Conservation (phyloP, 2,329 filamentous ascomycete species). For the Ophidiomyces ophidiicola region DNA sequence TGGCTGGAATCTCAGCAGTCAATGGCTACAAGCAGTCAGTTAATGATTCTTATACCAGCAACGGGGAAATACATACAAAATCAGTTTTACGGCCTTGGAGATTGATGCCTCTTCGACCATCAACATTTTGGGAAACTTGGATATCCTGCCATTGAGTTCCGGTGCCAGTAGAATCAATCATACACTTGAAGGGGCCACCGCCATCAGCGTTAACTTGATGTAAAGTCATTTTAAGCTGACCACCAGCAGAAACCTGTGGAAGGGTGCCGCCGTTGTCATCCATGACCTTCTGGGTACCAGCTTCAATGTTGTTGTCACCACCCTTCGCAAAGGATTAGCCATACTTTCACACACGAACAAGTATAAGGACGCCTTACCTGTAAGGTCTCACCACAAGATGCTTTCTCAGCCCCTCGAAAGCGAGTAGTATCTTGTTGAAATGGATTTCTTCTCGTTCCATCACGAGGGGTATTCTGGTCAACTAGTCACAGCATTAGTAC, state of each 20-base stretch:
- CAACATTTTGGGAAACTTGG: slow-evolving; percentile 44
- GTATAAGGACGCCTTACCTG: slow-evolving; percentile 16
- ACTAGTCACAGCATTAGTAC: slow-evolving; percentile 23
- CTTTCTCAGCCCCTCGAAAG: slow-evolving; percentile 44
- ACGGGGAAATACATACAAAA: slow-evolving; percentile 6
- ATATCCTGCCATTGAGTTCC: slow-evolving; percentile 43
- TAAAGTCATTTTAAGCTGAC: slow-evolving; percentile 48
- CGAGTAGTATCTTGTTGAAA: slow-evolving; percentile 55
- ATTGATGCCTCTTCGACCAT: slow-evolving; percentile 8
- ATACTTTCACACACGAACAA: neutral
- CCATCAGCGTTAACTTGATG: slow-evolving; percentile 58
- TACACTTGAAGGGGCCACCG: slow-evolving; percentile 53
- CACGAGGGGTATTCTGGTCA: slow-evolving; percentile 46
- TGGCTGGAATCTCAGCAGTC: slow-evolving; percentile 45
- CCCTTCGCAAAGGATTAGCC: slow-evolving; percentile 18
- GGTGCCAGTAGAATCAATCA: slow-evolving; percentile 51
- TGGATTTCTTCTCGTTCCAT: slow-evolving; percentile 47
- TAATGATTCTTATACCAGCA: neutral
- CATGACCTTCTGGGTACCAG: slow-evolving; percentile 47
- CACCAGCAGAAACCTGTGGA: slow-evolving; percentile 48
- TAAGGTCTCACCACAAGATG: slow-evolving; percentile 48
- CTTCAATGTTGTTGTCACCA: slow-evolving; percentile 46
- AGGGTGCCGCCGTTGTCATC: slow-evolving; percentile 44
- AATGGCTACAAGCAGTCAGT: slow-evolving; percentile 34
- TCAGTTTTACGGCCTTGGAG: slow-evolving; percentile 9